phyloP scores from a whole-genome alignment of 768 basidiomycete genomes.

The Tulasnella sp. region DNA sequence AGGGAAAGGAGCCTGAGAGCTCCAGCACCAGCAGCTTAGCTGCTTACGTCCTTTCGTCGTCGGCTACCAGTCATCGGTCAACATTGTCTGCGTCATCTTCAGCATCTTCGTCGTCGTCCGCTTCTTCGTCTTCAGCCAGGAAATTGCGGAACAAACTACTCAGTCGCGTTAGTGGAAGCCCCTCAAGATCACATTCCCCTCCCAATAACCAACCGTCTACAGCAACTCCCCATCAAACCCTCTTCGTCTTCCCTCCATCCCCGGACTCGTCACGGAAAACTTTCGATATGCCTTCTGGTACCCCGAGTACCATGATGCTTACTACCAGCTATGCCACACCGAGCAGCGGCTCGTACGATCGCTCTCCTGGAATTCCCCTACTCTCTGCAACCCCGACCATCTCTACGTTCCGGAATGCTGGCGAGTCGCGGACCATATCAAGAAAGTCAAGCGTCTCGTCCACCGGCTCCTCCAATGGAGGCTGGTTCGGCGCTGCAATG shows the following conservation, averaged over 20 bases:
- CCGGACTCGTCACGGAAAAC: conserved; percentile 28
- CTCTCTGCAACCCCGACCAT: conserved; percentile 50
- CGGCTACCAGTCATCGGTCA: conserved; percentile 30
- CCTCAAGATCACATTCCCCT: conserved; percentile 20
- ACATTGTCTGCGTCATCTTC: conserved; percentile 38
- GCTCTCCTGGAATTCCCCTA: conserved; percentile 33
- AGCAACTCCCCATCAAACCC: conserved; percentile 55
- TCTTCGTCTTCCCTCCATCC: conserved; percentile 80
- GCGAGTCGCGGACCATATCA: conserved; percentile 35
- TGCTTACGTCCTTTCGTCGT: conserved; percentile 6
- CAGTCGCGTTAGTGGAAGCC: conserved; percentile 38
- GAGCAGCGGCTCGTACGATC: conserved; percentile 37
- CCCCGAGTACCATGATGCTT: conserved; percentile 73
- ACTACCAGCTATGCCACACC: conserved; percentile 21
- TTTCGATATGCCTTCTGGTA: conserved; percentile 30
- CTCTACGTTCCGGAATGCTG: conserved; percentile 60
- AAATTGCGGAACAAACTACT: conserved; percentile 47
- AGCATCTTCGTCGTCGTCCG: conserved; percentile 34
- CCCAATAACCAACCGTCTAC: conserved; percentile 13
- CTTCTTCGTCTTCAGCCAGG: conserved; percentile 24
- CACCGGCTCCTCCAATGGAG: background rate
- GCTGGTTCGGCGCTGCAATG: conserved; percentile 26
- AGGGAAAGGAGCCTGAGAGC: background rate
- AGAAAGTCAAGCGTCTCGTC: conserved; percentile 43
- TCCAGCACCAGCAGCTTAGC: background rate